Evolutionary conservation across 345 rosid species (phyloP).

Genomic region (Eucalyptus caleyi): DNA sequence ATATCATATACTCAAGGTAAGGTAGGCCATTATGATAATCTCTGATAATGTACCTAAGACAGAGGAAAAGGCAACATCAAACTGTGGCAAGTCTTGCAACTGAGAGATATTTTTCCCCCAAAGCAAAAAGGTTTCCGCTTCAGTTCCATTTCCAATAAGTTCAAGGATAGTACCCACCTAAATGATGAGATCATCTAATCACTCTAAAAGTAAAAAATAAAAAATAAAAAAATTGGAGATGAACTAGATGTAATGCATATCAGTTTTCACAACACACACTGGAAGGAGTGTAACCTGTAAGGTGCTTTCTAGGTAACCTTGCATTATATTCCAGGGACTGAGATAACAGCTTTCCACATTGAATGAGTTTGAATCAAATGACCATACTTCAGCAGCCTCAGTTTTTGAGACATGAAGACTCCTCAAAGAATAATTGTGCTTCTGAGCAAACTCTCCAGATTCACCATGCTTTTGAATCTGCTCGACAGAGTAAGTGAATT

Average conservation of each 20-base stretch:
- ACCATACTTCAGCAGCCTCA: constrained; percentile 48
- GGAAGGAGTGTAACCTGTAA: constrained; percentile 47
- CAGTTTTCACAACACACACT: neutral
- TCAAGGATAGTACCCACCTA: constrained; percentile 77
- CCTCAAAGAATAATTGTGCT: constrained; percentile 16
- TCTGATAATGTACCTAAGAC: constrained; percentile 42
- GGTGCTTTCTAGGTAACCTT: constrained; percentile 84
- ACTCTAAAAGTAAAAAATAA: neutral
- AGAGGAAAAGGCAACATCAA: constrained; percentile 60
- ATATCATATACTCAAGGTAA: neutral
- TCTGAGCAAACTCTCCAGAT: constrained; percentile 25
- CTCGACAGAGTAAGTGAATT: constrained; percentile 55
- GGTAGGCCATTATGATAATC: neutral
- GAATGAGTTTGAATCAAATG: constrained; percentile 19
- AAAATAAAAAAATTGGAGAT: neutral
- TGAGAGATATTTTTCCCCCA: constrained; percentile 79
- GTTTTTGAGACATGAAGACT: constrained; percentile 31
- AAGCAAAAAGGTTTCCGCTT: constrained; percentile 57
- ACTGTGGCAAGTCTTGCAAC: constrained; percentile 42
- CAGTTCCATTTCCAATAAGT: constrained; percentile 65
- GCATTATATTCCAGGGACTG: constrained; percentile 84
- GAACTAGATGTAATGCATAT: neutral
- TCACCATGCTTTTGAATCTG: constrained; percentile 24
- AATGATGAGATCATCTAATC: neutral
- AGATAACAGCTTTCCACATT: constrained; percentile 42